These are phyloP conservation scores for Mucor racemosus DNA, from an alignment of 371 early-diverging fungal genomes.

Conservation along the genomic window DNA sequence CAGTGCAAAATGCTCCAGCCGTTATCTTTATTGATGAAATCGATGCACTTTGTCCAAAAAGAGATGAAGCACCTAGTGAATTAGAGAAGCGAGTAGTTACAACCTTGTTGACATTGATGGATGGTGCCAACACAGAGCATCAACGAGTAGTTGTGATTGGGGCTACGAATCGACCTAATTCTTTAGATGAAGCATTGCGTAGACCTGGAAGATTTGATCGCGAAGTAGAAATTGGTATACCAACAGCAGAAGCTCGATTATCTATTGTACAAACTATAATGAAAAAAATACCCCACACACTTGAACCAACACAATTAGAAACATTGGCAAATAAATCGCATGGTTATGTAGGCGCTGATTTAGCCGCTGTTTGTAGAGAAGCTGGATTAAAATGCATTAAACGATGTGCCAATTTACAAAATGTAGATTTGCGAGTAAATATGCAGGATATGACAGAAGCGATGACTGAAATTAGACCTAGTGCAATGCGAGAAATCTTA, in stretches of 20 bases:
- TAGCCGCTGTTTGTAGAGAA: slow-evolving; percentile 86
- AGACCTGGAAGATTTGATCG: slow-evolving; percentile 98
- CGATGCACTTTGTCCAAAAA: slow-evolving; percentile 93
- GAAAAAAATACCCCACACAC: slow-evolving; percentile 67
- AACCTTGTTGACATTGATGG: slow-evolving; percentile 96
- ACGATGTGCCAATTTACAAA: slow-evolving; percentile 39
- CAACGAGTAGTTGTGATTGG: slow-evolving; percentile 85
- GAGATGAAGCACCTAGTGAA: slow-evolving; percentile 80
- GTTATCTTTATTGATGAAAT: slow-evolving; percentile 99
- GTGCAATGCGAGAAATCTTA: slow-evolving; percentile 96
- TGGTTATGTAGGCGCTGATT: slow-evolving; percentile 99
- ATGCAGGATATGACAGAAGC: slow-evolving; percentile 58
- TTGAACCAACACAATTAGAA: slow-evolving; percentile 62
- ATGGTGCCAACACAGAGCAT: slow-evolving; percentile 67
- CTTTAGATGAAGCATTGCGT: slow-evolving; percentile 95
- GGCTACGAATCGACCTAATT: slow-evolving; percentile 96
- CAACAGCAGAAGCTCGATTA: slow-evolving; percentile 71
- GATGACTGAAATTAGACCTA: slow-evolving; percentile 80
- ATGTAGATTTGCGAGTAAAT: slow-evolving; percentile 26
- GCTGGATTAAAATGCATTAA: slow-evolving; percentile 87
- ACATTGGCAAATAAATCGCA: slow-evolving; percentile 75
- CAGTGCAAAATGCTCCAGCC: slow-evolving; percentile 82
- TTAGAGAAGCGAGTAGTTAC: slow-evolving; percentile 94
- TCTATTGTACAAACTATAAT: slow-evolving; percentile 83
- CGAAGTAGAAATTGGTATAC: slow-evolving; percentile 96